These are phyloP conservation scores for Nicotiana noctiflora DNA, from an alignment of 257 asterid genomes.

Conservation along the genomic window DNA sequence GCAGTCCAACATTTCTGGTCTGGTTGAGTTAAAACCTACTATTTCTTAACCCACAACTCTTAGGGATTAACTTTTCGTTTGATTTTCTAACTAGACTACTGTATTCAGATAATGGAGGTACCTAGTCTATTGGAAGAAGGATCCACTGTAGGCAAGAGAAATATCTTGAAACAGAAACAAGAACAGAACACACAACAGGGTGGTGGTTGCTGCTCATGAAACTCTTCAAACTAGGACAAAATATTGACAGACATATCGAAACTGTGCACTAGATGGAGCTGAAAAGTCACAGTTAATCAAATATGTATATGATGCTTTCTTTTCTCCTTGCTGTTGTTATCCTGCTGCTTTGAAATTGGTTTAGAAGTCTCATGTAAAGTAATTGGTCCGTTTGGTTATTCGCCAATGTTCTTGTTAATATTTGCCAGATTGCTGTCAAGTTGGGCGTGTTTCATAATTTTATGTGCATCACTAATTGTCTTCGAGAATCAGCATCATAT, in stretches of 20 bases:
- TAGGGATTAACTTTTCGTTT: neutral
- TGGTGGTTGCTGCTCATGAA: constrained; percentile 65
- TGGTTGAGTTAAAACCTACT: neutral
- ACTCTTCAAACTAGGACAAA: neutral
- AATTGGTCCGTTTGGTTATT: neutral
- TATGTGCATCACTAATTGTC: neutral
- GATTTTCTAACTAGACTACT: neutral
- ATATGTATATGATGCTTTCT: constrained; percentile 5
- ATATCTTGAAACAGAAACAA: constrained; percentile 71
- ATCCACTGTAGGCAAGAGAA: constrained; percentile 59
- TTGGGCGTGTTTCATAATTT: neutral
- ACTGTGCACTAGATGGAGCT: neutral
- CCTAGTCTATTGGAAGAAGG: constrained; percentile 89
- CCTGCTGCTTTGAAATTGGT: neutral
- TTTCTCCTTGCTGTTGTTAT: neutral
- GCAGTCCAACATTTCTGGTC: neutral
- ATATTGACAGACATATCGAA: neutral
- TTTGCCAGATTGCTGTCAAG: neutral
- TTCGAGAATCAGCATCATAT: neutral
- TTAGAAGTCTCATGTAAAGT: constrained; percentile 1
- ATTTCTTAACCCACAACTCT: neutral
- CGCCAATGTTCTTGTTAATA: neutral
- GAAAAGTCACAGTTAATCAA: neutral
- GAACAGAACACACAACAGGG: constrained; percentile 44
- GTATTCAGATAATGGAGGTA: constrained; percentile 80